Evolutionary conservation across 2,329 filamentous ascomycete genomes (phyloP).

Genomic region (Fusarium pilosicola): DNA sequence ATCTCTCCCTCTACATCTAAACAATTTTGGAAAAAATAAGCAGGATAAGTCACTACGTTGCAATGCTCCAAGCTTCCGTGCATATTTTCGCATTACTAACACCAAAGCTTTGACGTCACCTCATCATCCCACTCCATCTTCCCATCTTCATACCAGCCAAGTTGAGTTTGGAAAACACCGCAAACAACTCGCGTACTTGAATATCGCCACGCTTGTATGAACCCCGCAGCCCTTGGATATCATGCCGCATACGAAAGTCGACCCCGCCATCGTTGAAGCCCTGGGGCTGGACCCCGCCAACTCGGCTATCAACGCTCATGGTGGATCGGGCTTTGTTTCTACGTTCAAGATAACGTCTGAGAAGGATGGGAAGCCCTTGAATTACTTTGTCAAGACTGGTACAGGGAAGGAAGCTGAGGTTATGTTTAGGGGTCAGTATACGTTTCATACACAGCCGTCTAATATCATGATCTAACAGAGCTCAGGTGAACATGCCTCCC

Average conservation of each 20-base stretch:
- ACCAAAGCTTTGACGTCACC: conserved; percentile 43
- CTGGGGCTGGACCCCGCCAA: conserved; percentile 68
- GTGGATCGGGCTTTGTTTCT: conserved; percentile 74
- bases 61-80: conserved; percentile 3
- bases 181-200: background rate
- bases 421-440: conserved; percentile 73
- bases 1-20: background rate
- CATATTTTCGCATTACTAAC: conserved; percentile 35
- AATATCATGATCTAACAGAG: conserved; percentile 8
- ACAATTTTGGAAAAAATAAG: background rate
- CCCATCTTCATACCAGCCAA: background rate
- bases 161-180: background rate
- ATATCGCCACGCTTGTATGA: background rate
- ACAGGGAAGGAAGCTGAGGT: conserved; percentile 65
- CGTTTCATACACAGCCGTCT: background rate
- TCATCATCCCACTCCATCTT: conserved; percentile 36
- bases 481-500: conserved; percentile 81
- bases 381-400: conserved; percentile 80
- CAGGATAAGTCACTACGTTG: background rate
- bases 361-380: conserved; percentile 59
- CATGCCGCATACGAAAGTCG: conserved; percentile 31
- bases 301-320: conserved; percentile 68
- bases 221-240: background rate
- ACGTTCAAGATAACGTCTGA: conserved; percentile 67
- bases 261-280: conserved; percentile 49